Evolutionary conservation across 768 basidiomycete species (phyloP), one percentile per base, ranked within the genome.

Genomic region (Postia placenta): DNA sequence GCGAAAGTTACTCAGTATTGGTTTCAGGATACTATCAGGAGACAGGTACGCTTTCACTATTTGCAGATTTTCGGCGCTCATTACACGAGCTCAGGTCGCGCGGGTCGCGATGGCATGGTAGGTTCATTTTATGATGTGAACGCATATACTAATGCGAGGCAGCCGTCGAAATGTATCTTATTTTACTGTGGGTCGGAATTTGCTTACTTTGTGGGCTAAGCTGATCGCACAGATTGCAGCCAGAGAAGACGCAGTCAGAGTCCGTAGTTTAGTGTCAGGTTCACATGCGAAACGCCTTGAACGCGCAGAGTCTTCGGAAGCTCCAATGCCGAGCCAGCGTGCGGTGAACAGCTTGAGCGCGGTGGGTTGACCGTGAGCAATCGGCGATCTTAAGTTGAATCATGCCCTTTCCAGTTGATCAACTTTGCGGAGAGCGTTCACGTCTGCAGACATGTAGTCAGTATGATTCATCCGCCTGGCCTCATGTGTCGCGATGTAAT

Each of bases 151-250:
- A 3, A 6, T 24, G 19, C 11, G 11, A 2, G 28, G 11, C 42
- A 92, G 89, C 79, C 87, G 1, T 74, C 90, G 0, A 89, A 86
- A 66, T 92, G 89, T 54, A 69, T 91, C 23, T 64, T 92, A 1
- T 92, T 88, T 60, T 92, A 90, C 59, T 91, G 89, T 87, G 54
- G 58, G 80, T 39, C 14, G 22, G 36, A n/a, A n/a, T 19, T 1
- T 26, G 37, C 24, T 35, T 42, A 33, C 7, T 33, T 37, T 24
- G 14, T 14, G 24, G 19, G 30, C 39, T 52, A 1, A 42, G 11
- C 19, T 24, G 2, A 25, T 5, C 4, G 5, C 49, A 36, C 11
- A 40, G 11, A 12, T 40, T 48, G 42, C 45, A 91, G 88, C 88
- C 42, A 76, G 87, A n/a, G 87, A 91, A 65, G 87, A 92, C 47